Evolutionary conservation across 2,329 filamentous ascomycete species (phyloP), one percentile per base, ranked within the genome.

Genomic region (Periglandula ipomoeae): DNA sequence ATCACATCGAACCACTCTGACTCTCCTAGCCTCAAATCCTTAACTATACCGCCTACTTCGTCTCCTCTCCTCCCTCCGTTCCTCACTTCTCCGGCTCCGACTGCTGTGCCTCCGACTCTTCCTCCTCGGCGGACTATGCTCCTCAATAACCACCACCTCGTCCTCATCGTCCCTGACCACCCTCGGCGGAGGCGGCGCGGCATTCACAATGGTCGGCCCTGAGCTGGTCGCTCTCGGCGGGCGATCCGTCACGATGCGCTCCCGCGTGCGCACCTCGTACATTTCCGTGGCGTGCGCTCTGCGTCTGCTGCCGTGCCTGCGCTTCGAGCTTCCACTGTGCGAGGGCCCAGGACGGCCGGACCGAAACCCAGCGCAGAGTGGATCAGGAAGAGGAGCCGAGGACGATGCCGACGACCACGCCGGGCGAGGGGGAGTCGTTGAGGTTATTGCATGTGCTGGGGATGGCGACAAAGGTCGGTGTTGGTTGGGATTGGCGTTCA

Each of bases 331-430:
- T n/a, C n/a, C n/a, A n/a, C 53, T 37, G 30, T 47, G 46, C 34
- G 51, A 52, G 27, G 22, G 30, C 55, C 52, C 27, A 59, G 52
- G 47, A 60, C 59, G 34, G 64, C 57, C 2, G 67, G 70, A 1
- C 66, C 67, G 26, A 71, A 65, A 51, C 72, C 71, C 26, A 77
- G 61, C n/a, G 66, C 67, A 2, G 70, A 67, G 59, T 76, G 78
- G 49, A 79, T 54, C 11, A 79, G 57, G 61, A 73, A 73, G 26
- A 80, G 62, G 68, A 65, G 53, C 70, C 71, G 45, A 74, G 62
- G 4, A 71, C 68, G 50, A 73, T 71, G 54, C 64, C 71, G 9
- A 62, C 71, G 13, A 74, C 60, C 44, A 65, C 62, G 50, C 66
- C 71, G 0, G 71, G 75, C 17, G 57, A 59, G 57, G 62, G 72